Evolutionary conservation across 2,329 filamentous ascomycete genomes (phyloP).

Genomic region (Pestalotiopsis sp.): DNA sequence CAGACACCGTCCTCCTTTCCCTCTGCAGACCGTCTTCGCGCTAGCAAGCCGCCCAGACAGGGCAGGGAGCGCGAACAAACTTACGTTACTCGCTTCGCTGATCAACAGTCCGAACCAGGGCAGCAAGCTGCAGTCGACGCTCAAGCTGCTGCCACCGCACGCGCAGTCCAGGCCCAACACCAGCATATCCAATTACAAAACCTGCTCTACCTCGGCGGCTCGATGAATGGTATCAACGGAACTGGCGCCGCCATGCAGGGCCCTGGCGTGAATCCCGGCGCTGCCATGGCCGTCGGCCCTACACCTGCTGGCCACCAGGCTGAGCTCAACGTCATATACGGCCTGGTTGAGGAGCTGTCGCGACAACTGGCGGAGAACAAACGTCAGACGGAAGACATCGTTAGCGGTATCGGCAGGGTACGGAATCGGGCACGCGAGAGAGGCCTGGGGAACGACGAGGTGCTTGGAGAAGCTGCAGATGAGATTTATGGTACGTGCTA

Average conservation of each 20-base stretch:
- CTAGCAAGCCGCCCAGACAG: constrained; percentile 1
- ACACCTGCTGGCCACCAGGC: constrained; percentile 70
- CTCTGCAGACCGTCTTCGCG: neutral
- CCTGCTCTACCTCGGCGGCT: constrained; percentile 8
- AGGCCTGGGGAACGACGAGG: constrained; percentile 59
- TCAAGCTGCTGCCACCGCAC: constrained; percentile 9
- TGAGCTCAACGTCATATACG: constrained; percentile 70
- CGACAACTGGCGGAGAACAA: constrained; percentile 65
- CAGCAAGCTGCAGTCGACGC: constrained; percentile 4
- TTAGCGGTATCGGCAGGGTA: constrained; percentile 64
- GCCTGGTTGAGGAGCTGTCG: constrained; percentile 69
- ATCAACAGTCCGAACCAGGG: neutral
- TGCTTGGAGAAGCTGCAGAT: constrained; percentile 58
- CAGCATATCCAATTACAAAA: constrained; percentile 15
- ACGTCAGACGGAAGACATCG: constrained; percentile 64
- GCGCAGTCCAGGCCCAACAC: constrained; percentile 13
- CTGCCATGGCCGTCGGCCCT: constrained; percentile 52
- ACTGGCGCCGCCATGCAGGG: constrained; percentile 29
- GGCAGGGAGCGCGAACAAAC: neutral
- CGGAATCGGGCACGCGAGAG: constrained; percentile 58
- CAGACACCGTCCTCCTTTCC: neutral
- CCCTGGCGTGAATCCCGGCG: constrained; percentile 36
- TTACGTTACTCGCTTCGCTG: neutral
- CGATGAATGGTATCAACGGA: constrained; percentile 19
- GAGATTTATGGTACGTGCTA: constrained; percentile 55